Base-by-base conservation (phyloP, 495 filamentous ascomycete genomes). In the Neurospora hispaniola region DNA sequence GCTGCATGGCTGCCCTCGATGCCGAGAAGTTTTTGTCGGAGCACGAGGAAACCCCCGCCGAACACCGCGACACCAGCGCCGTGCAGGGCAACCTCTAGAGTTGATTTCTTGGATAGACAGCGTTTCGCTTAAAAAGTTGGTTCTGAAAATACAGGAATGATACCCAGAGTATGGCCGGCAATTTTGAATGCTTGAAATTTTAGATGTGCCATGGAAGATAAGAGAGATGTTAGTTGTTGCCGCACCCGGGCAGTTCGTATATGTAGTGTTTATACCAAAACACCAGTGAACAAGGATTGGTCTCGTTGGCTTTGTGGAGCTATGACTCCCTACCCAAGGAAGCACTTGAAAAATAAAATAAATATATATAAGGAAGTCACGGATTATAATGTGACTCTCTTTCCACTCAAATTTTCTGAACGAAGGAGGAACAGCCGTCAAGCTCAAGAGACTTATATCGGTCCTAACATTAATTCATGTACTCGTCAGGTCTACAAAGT, bases 1-100 rank as follows among this genome's bases (percentile, higher is more conserved):
- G 96, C 76, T 99, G 96, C 81, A 89, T 97, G 78, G 96, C 96
- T 66, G 96, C 95, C 18, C 86, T 99, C 54, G 96, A 99, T 76
- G 94, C 95, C 40, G 96, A 99, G 85, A 95, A 97, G 80, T 96
- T 86, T 83, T 83, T 99, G 68, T 84, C 92, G 0, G 95, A 98
- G 75, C 81, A 85, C 74, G 94, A 95, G 74, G 85, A 85, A 9
- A 82, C 82, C 66, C 71, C 74, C 14, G 80, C 81, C 48, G 84
- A 85, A 42, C 72, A 75, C 46, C 46, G 46, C 46, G 46, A 48
- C 9, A 42, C 35, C 9, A 68, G 66, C 2, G 75, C 77, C 7
- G 76, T 75, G 69, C 54, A 79, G 62, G 81, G 81, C 71, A 82
- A 81, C 66, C 75, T 79, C 38, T 80, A 77, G 41, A 76, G 39